phyloP scores from a whole-genome alignment of 2,329 filamentous ascomycete genomes.

The Acrodontium crateriforme region DNA sequence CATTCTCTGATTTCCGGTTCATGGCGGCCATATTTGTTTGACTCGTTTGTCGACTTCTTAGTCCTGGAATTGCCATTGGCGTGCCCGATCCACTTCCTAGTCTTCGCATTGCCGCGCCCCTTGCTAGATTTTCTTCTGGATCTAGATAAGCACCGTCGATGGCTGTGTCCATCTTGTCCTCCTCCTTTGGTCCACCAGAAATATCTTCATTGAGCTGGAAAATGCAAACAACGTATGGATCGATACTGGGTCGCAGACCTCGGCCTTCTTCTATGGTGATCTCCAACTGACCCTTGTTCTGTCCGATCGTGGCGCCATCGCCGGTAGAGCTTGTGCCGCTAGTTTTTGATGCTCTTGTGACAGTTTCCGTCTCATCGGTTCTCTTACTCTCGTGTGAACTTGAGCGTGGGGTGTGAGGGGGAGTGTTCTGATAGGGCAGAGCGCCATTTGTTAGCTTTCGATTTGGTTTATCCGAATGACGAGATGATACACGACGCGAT shows the following conservation, averaged over 20 bases:
- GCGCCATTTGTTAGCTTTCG: conserved; percentile 69
- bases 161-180: conserved; percentile 35
- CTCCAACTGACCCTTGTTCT: conserved; percentile 73
- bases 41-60: conserved; percentile 93
- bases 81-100: conserved; percentile 68
- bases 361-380: conserved; percentile 13
- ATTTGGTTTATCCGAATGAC: conserved; percentile 47
- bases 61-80: conserved; percentile 77
- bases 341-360: conserved; percentile 25
- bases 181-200: conserved; percentile 60
- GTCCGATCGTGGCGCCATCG: conserved; percentile 45
- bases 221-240: conserved; percentile 91
- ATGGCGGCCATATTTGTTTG: conserved; percentile 69
- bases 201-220: conserved; percentile 97
- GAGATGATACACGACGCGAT: conserved; percentile 32
- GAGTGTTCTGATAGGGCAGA: conserved; percentile 68
- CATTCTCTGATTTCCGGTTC: conserved; percentile 39
- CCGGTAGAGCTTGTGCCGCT: conserved; percentile 22
- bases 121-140: conserved; percentile 43
- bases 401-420: conserved; percentile 77
- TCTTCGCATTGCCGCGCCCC: conserved; percentile 35
- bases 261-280: conserved; percentile 81
- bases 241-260: conserved; percentile 64
- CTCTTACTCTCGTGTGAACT: conserved; percentile 51
- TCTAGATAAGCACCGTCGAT: conserved; percentile 22